A percentile compares a stretch with the other conserved stretches of the same genome.
phyloP scores from a whole-genome alignment of 345 rosid genomes.

The Brassica rapa region DNA sequence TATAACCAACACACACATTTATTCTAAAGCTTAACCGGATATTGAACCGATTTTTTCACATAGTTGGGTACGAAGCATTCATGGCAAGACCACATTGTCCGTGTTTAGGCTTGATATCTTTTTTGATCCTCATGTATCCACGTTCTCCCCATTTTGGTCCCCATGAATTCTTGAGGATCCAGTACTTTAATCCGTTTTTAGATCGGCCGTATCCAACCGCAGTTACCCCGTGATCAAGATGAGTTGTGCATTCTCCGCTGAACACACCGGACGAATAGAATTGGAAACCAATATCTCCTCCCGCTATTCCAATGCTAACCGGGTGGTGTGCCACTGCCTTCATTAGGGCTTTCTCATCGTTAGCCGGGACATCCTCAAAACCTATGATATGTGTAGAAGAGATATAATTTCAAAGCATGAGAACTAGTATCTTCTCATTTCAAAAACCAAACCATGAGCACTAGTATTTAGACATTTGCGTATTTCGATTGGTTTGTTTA shows the following conservation, averaged over 20 bases:
- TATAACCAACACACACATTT: background rate
- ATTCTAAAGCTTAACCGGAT: slow-evolving; percentile 5
- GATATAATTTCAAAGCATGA: background rate
- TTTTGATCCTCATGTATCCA: slow-evolving; percentile 59
- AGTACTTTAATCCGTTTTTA: slow-evolving; percentile 43
- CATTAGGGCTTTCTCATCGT: slow-evolving; percentile 52
- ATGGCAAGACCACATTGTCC: slow-evolving; percentile 69
- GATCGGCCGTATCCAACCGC: slow-evolving; percentile 54
- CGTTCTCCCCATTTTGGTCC: slow-evolving; percentile 62
- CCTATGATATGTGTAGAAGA: slow-evolving; percentile 31
- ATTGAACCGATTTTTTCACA: slow-evolving; percentile 34
- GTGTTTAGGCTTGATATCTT: slow-evolving; percentile 32
- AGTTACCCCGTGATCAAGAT: slow-evolving; percentile 53
- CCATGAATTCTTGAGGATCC: slow-evolving; percentile 73
- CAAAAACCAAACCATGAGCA: background rate
- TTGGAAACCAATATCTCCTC: slow-evolving; percentile 43
- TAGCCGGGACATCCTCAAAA: slow-evolving; percentile 50
- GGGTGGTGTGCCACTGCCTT: slow-evolving; percentile 66
- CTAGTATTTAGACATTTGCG: background rate
- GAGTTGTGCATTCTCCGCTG: slow-evolving; percentile 42
- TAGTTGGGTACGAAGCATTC: slow-evolving; percentile 53
- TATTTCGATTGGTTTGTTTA: background rate
- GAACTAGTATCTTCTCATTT: background rate
- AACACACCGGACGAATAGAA: slow-evolving; percentile 56
- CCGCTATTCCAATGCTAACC: slow-evolving; percentile 55